Base-by-base conservation (phyloP, 2,329 filamentous ascomycete species). In the Trichocomaceae sp. region DNA sequence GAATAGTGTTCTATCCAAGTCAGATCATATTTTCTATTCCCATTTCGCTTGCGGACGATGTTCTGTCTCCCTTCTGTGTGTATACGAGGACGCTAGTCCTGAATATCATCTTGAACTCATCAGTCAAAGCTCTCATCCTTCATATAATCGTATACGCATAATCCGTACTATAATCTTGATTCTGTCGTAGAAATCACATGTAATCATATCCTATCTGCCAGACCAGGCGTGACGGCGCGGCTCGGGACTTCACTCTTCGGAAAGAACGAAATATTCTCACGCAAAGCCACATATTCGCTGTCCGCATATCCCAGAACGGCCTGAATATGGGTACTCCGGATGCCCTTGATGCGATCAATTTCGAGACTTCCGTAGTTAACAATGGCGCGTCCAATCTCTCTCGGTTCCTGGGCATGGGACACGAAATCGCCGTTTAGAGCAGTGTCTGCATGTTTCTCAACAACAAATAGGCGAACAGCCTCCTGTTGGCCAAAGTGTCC, bases 351-450 rank as follows among this genome's bases (percentile, higher is more conserved):
- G 50, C 87, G 78, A 55, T 78, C 75, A 58, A 99, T 90, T 72
- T 99, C 92, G 1, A 79, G 77, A 1, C 88, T 84, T n/a, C 88
- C 87, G 69, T 97, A 99, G 71, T 97, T 96, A 56, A 96, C 90
- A 48, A 99, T 75, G 3, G 90, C 91, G 35, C 92, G 80, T 0
- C 93, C 93, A 19, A 97, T 88, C 65, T 97, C 93, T 47, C 77
- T 73, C 7, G 82, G 80, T 60, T 69, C 69, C 56, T 70, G 66
- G 33, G 65, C 66, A 41, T 70, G 66, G 17, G 68, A 66, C 19
- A 67, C 61, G 53, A 72, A 72, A 26, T 74, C 70, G 1, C 71
- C 71, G 58, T 74, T 65, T 15, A 74, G 56, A 19, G 70, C 63
- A 35, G 74, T 73, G 1, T 69, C 64, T 17, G 70, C 71, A 33